A percentile compares a stretch with the other conserved stretches of the same genome.
Evolutionary conservation across 805 yeast species (phyloP).

Genomic region (Myxozyma udenii): DNA sequence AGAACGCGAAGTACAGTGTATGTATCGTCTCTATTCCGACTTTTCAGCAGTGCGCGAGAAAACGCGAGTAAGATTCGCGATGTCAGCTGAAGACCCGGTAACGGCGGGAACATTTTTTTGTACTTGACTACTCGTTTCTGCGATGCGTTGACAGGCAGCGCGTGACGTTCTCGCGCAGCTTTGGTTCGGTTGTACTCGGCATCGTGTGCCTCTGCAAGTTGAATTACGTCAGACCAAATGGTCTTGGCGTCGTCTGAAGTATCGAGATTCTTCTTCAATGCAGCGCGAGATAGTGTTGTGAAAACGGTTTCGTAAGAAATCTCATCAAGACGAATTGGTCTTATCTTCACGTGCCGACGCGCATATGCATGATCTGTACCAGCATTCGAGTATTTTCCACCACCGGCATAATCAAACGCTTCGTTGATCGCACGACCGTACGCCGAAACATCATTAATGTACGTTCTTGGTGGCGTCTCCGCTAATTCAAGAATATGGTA

Average conservation of each 20-base stretch:
- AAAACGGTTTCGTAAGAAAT: background rate
- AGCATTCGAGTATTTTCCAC: background rate
- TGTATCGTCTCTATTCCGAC: background rate
- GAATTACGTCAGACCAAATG: slow-evolving; percentile 14
- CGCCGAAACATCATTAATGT: background rate
- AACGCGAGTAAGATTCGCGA: slow-evolving; percentile 5
- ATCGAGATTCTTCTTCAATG: background rate
- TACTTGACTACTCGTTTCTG: too few species aligned
- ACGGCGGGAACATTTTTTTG: too few species aligned
- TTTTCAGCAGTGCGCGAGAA: slow-evolving; percentile 15
- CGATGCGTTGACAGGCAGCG: too few species aligned
- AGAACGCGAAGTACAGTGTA: slow-evolving; percentile 4
- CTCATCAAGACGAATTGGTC: background rate
- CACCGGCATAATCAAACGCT: too few species aligned
- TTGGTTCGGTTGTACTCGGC: too few species aligned
- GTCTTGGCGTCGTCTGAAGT: background rate
- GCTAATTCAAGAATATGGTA: slow-evolving; percentile 14
- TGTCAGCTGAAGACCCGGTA: too few species aligned
- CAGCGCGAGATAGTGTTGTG: background rate
- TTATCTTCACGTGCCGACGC: too few species aligned
- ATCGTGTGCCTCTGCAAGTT: background rate
- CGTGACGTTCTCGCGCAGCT: too few species aligned
- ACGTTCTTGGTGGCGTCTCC: background rate
- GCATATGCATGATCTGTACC: background rate
- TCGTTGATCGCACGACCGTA: too few species aligned